Base-by-base conservation (phyloP, 495 filamentous ascomycete genomes). In the Elasticomyces elasticus region DNA sequence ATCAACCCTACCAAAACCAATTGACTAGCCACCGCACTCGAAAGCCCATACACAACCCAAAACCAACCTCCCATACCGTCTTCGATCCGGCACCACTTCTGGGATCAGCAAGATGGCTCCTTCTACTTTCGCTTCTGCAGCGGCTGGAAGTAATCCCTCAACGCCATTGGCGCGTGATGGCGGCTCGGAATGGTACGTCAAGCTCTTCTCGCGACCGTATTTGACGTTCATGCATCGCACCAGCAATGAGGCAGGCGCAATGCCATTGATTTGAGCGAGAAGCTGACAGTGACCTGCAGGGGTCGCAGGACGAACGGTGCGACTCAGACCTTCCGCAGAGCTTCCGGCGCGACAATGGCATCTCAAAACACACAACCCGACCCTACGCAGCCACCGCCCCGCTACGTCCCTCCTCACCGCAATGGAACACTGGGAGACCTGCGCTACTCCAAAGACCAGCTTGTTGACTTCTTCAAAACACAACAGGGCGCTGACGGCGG, bases 291-390 rank as follows among this genome's bases (percentile, higher is more conserved):
- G 13, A 20, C 1, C 25, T 17, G 27, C 49, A 84, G 82, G 80
- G 70, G 80, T 65, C 81, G 81, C 65, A 79, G 81, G 67, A 76
- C 83, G 49, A 92, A 92, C 66, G 87, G 87, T 67, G 78, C 79
- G 54, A 90, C 87, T 38, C 79, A 89, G 53, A 94, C 89, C 54
- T 89, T 94, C 68, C 87, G 89, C 52, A 84, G 89, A 56, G 74
- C 86, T 23, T 92, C 89, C 56, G 77, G 82, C 56, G 80, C 79
- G 28, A 80, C 63, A 22, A 62, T 63, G 37, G 64, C 70, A 23
- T 55, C 50, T 43, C 17, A 42, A 12, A 35, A 30, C 25, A 19
- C 53, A 19, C 50, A 62, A 11, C 54, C 59, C 28, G 64, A 66
- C 23, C 17, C 78, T 1, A 74, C 73, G 33, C 25, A 57, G 62